Base-by-base conservation (phyloP, 257 asterid species). In the Penstemon barbatus region DNA sequence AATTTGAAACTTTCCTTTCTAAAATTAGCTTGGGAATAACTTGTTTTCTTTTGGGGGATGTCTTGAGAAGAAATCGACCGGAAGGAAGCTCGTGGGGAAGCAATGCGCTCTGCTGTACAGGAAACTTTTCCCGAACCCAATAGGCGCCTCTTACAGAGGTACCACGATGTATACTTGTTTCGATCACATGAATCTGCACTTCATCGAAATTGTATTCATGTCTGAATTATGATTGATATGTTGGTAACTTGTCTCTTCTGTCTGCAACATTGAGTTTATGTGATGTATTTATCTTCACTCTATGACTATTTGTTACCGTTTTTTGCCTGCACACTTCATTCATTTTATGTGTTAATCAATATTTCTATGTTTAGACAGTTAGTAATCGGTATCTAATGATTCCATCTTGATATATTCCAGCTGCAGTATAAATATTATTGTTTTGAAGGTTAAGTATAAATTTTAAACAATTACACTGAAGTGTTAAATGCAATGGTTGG, bases 111-210 rank as follows among this genome's bases (percentile, higher is more conserved):
- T 76, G 92, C 96, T n/a, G 76, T 91, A 74, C 77, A 76, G 71
- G 98, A 91, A 84, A 84, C 96, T 40, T 91, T 91, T 77, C 98
- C 98, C 55, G 98, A 91, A 68, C 98, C 98, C 70, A 94, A 89
- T 66, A 82, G 90, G 71, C 95, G 92, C 58, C 83, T 91, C 72
- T 78, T 91, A 84, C 98, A 91, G 77, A 91, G 98, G 98, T 90
- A 87, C 43, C 58, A 36, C 48, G 44, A 56, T 48, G 71, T 25
- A 9, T 75, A 41, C 61, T 56, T 71, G 73, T 41, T 67, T 66
- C 62, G 44, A 55, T 71, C 46, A 44, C 12, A 52, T 8, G 43
- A 61, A 53, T 25, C 37, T 36, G 45, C 63, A 13, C 62, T 8
- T 46, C 59, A 44, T 65, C 44, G 60, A 43, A 18, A 5, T 49